Evolutionary conservation across 805 yeast species (phyloP), one percentile per base, ranked within the genome.

Genomic region (Kodamaea leandrae): DNA sequence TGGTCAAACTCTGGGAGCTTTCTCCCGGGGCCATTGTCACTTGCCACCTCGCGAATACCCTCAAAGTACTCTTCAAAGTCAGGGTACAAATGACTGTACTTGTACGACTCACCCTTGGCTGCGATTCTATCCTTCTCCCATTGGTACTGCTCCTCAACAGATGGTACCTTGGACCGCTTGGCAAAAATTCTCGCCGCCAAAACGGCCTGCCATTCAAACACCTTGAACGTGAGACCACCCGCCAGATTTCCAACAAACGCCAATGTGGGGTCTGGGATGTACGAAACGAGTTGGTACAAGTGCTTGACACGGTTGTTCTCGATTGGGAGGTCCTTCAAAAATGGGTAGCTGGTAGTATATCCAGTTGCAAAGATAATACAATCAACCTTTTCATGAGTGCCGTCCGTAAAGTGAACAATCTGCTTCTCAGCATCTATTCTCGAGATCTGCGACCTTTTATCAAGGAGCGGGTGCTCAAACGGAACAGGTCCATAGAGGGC

Each of bases 201-300:
- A 1, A 64, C 60, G 1, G 71, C 67, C 46, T 70, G 75, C 50
- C 58, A 68, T 45, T 70, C 74, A 49, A 63, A 69, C 1, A 60
- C 66, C 34, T 68, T 54, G 47, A 68, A 67, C 0, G 70, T 59
- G 18, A 69, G 53, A 2, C 68, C 72, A 25, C 66, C 70, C 1
- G 60, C 54, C 36, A 68, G 64, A 4, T 60, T 56, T 7, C 74
- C 73, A 6, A 66, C 60, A 40, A 61, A 51, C 1, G 66, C 48
- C n/a, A 67, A 40, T 9, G 53, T 40, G 1, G 68, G 69, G 37
- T 66, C 68, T 9, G 55, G 54, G 4, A 53, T 48, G 33, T 50
- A 52, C 43, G 66, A 61, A 1, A 68, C 63, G 44, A 64, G 68
- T 25, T 57, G 63, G 34, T 56, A 68, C 8, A 62, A 42, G 12